Evolutionary conservation across 768 basidiomycete genomes (phyloP).

Genomic region (Panellus pusillus): DNA sequence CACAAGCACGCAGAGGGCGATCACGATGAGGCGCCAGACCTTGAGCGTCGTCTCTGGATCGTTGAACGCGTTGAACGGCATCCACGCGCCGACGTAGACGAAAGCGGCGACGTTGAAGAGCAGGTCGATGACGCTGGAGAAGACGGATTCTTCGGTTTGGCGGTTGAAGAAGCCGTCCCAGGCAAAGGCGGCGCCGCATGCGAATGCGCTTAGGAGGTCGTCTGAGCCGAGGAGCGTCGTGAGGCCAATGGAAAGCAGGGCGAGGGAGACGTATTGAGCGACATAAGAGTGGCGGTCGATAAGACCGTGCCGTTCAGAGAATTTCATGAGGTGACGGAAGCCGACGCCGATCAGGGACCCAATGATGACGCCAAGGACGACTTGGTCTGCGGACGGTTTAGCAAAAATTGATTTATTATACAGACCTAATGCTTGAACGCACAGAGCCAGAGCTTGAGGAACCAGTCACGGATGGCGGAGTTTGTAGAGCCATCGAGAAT

Average conservation of each 20-base stretch:
- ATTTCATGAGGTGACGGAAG: constrained; percentile 91
- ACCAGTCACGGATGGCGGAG: constrained; percentile 82
- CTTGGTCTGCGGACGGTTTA: constrained; percentile 58
- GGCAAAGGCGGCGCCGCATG: constrained; percentile 93
- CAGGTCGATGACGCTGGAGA: constrained; percentile 94
- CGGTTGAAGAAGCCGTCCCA: constrained; percentile 95
- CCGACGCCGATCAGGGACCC: constrained; percentile 73
- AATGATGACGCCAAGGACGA: constrained; percentile 71
- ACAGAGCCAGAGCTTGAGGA: constrained; percentile 86
- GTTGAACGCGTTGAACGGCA: constrained; percentile 84
- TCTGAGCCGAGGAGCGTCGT: constrained; percentile 87
- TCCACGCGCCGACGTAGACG: constrained; percentile 96
- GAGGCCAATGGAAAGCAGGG: constrained; percentile 81
- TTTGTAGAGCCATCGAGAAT: constrained; percentile 63
- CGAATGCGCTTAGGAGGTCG: constrained; percentile 92
- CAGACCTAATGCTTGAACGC: constrained; percentile 29
- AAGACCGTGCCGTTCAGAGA: constrained; percentile 80
- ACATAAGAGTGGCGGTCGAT: constrained; percentile 95
- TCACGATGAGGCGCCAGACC: constrained; percentile 82
- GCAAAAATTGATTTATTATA: background rate
- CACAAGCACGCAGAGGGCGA: constrained; percentile 80
- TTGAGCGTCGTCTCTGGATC: constrained; percentile 64
- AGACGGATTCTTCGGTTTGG: constrained; percentile 92
- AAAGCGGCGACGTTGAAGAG: constrained; percentile 96
- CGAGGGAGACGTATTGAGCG: constrained; percentile 86